Evolutionary conservation across 306 rosid species (phyloP).

Genomic region (Lagenaria siceraria): DNA sequence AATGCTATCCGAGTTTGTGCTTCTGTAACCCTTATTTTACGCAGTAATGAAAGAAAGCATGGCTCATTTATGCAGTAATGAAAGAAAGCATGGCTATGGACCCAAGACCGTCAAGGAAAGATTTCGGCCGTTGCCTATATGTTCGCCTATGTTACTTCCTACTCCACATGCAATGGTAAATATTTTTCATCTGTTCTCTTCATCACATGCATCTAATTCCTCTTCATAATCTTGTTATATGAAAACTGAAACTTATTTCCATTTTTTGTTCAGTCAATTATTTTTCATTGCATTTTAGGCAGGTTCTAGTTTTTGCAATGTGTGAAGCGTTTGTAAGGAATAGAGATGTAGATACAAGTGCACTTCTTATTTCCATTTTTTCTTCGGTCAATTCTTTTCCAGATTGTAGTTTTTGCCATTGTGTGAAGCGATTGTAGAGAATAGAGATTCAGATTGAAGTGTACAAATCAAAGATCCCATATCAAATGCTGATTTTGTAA

Average conservation of each 20-base stretch:
- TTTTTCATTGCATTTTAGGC: not conserved
- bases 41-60: slow-evolving; percentile 55
- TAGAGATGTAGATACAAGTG: not conserved
- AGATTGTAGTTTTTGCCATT: slow-evolving; percentile 1
- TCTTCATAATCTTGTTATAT: not conserved
- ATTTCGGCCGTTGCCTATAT: slow-evolving; percentile 89
- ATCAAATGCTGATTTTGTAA: not conserved
- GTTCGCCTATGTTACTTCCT: slow-evolving; percentile 85
- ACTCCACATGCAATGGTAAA: slow-evolving; percentile 93
- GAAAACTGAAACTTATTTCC: not conserved
- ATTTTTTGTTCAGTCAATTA: not conserved
- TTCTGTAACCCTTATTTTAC: slow-evolving; percentile 15
- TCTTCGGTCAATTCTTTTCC: not conserved
- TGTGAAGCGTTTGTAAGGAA: not conserved
- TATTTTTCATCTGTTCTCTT: slow-evolving; percentile 14
- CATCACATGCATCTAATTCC: not conserved
- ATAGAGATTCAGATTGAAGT: not conserved
- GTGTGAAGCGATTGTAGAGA: not conserved
- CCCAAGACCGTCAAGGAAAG: slow-evolving; percentile 55
- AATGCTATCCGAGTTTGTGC: slow-evolving; percentile 3
- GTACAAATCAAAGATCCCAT: not conserved
- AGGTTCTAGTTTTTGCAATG: not conserved
- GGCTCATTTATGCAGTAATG: slow-evolving; percentile 42
- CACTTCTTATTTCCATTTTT: not conserved
- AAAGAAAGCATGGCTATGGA: slow-evolving; percentile 39